Evolutionary conservation across 2,329 filamentous ascomycete species (phyloP), one percentile per base, ranked within the genome.

Genomic region (Pestalotiopsis sp.): DNA sequence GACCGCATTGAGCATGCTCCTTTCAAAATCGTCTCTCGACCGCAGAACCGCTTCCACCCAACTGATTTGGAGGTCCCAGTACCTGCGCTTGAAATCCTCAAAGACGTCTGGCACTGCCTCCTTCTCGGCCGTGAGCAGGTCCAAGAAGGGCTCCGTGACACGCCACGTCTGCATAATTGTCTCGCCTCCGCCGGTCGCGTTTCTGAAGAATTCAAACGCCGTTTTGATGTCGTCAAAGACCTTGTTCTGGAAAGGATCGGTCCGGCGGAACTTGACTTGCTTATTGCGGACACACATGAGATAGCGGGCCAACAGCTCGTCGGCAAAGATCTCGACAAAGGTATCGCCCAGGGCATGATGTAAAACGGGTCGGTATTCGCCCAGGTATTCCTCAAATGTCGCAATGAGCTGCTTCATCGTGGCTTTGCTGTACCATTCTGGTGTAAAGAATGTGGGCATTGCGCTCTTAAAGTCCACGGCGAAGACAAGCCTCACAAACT

Each of bases 1-100:
- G 63, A 98, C 92, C 20, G 90, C 88, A 77, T 94, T 96, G 72
- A 98, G 81, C 93, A 98, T 94, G 70, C 89, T 88, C 73, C 95
- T 87, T 80, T 98, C 96, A 82, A 97, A 98, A 83, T 99, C 96
- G 80, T 99, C 96, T 73, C 97, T 86, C 1, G 90, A 87, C 73
- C 95, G 88, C 72, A 99, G 78, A 62, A 97, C 95, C 6, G 93
- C 92, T 84, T 99, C 97, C 7, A 99, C 94, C 96, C 96, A 99
- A 60, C 91, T 92, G 69, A 98, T 91, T 80, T 97, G 94, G 78
- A 98, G 84, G 81, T 99, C 96, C 93, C 95, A 97, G 80, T 97
- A 98, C 60, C 89, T 87, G 52, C 82, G 84, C 85, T 98, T 98
- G 83, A 99, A 95, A 4, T 85, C 83, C 74, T 92, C 92, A 77